These are phyloP conservation scores for Phytophthora meadii DNA, from an alignment of 352 stramenopile genomes.

Conservation along the genomic window DNA sequence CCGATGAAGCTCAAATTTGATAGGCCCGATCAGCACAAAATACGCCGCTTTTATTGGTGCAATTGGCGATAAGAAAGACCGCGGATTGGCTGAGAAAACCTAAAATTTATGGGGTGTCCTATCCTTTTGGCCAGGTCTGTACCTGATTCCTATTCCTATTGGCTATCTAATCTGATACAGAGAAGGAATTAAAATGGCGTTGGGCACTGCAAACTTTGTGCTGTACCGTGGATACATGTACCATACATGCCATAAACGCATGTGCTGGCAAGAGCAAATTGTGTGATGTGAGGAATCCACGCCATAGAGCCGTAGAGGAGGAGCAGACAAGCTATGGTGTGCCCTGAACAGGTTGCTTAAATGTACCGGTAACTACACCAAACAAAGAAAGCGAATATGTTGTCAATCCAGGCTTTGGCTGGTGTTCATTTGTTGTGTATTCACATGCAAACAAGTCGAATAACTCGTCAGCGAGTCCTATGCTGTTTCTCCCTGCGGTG, in stretches of 20 bases:
- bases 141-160: too few species aligned
- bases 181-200: conserved; percentile 11
- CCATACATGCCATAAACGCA: too few species aligned
- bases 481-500: conserved; percentile 24
- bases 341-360: background rate
- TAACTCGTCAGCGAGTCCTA: conserved; percentile 32
- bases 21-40: too few species aligned
- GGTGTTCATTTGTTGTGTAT: conserved; percentile 29
- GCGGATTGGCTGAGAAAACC: too few species aligned
- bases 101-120: too few species aligned
- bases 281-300: background rate
- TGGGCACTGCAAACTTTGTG: background rate
- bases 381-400: background rate
- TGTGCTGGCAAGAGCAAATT: background rate
- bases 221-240: too few species aligned
- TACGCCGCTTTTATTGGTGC: too few species aligned
- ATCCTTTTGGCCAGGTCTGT: too few species aligned
- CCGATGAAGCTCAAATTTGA: too few species aligned
- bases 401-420: conserved; percentile 10
- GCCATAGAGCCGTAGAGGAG: too few species aligned
- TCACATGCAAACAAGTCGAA: conserved; percentile 39
- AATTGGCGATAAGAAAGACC: too few species aligned
- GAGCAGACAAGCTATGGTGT: background rate
- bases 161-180: too few species aligned
- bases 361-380: background rate